Conservation (phyloP, 768 basidiomycete species). For the Rubroboletus pulcherrimus region DNA sequence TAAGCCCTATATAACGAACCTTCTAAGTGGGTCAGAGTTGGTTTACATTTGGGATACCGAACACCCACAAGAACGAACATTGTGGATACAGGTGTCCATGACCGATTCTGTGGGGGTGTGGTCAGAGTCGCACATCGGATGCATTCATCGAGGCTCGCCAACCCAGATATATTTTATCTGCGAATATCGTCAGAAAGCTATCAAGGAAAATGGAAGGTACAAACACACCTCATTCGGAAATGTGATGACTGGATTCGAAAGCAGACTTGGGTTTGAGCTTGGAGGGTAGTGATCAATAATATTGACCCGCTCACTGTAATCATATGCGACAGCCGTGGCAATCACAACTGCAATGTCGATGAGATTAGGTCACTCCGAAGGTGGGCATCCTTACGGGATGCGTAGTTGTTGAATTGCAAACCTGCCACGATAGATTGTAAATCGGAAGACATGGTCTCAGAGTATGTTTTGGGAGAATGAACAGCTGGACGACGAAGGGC, state of each 20-base stretch:
- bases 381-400: constrained; percentile 1
- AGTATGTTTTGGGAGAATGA: too few relatives aligned
- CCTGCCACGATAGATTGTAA: not conserved
- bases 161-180: constrained; percentile 21
- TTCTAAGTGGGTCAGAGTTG: not conserved
- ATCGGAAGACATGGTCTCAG: constrained; percentile 13
- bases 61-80: constrained; percentile 18
- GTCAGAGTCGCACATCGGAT: not conserved
- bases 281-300: not conserved
- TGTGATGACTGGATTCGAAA: constrained; percentile 7
- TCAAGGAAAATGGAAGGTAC: not conserved
- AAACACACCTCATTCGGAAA: constrained; percentile 16
- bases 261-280: not conserved
- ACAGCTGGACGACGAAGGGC: not conserved
- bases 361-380: not conserved
- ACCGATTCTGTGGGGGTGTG: constrained; percentile 3
- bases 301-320: constrained; percentile 15
- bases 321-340: constrained; percentile 14
- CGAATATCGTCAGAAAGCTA: not conserved
- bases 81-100: constrained; percentile 13
- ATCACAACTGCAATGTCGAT: constrained; percentile 10
- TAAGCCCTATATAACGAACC: constrained; percentile 19
- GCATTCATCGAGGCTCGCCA: not conserved
- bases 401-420: constrained; percentile 9
- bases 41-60: not conserved